Conservation (phyloP, 495 filamentous ascomycete species). For the Xylaria castorea region DNA sequence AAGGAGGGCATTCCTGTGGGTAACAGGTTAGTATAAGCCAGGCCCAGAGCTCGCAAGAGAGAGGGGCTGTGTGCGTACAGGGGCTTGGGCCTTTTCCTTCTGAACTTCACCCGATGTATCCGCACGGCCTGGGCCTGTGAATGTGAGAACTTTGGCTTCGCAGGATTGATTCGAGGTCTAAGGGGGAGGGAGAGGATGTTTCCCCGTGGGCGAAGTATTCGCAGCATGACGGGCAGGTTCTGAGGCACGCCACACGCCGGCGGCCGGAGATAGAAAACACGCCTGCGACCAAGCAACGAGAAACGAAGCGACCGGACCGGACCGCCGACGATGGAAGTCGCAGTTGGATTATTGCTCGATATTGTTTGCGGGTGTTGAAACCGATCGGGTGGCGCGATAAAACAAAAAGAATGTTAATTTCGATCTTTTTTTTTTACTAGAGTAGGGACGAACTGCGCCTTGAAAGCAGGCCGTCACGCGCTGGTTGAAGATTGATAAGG, state of each 20-base stretch:
- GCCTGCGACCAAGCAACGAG: constrained; percentile 12
- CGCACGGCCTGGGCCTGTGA: constrained; percentile 27
- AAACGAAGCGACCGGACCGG: not conserved
- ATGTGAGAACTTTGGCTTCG: constrained; percentile 7
- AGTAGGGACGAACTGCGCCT: not conserved
- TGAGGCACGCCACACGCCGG: constrained; percentile 45
- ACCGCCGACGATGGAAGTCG: not conserved
- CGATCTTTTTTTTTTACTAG: not conserved
- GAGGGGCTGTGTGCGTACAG: constrained; percentile 22
- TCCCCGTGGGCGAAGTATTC: constrained; percentile 40
- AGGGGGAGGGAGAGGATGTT: constrained; percentile 29
- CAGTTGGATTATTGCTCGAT: not conserved
- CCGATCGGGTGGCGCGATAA: not conserved
- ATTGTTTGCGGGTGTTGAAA: not conserved
- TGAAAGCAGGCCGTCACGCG: not conserved
- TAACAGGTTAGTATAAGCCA: constrained; percentile 19
- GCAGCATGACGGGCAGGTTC: constrained; percentile 43
- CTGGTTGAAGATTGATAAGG: not conserved
- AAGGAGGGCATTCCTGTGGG: constrained; percentile 36
- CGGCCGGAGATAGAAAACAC: constrained; percentile 37
- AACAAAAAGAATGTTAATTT: not conserved
- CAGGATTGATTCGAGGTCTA: constrained; percentile 24
- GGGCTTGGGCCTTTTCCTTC: constrained; percentile 34
- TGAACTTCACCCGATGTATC: constrained; percentile 46
- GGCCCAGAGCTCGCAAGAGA: not conserved